These are phyloP conservation scores for Adansonia grandidieri DNA, from an alignment of 441 rosid species.

Conservation along the genomic window DNA sequence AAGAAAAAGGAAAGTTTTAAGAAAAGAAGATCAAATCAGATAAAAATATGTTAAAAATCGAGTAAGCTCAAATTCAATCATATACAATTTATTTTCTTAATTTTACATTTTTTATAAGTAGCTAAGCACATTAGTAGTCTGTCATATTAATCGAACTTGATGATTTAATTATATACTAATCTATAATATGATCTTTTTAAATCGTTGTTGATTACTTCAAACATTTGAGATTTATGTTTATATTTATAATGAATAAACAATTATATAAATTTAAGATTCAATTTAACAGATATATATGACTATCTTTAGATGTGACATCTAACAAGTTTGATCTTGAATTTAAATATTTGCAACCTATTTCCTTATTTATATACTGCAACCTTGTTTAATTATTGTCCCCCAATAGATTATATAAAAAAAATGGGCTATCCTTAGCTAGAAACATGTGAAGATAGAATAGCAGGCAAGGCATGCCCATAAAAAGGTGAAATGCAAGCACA, in stretches of 20 bases:
- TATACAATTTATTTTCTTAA: not conserved
- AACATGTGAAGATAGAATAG: constrained; percentile 24
- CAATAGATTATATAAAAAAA: not conserved
- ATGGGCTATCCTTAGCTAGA: not conserved
- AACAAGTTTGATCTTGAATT: not conserved
- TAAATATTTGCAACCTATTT: not conserved
- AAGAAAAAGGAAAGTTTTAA: not conserved
- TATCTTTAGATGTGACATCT: too few relatives aligned
- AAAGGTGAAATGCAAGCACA: constrained; percentile 2
- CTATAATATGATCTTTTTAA: not conserved
- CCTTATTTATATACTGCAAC: not conserved
- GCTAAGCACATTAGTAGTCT: not conserved
- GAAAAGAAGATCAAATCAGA: not conserved
- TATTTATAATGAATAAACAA: too few relatives aligned
- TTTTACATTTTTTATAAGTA: not conserved
- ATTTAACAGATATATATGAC: too few relatives aligned
- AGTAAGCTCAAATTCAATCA: not conserved
- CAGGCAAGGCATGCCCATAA: constrained; percentile 7
- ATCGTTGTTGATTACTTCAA: not conserved
- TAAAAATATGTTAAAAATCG: not conserved
- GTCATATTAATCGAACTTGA: not conserved
- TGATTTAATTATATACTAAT: not conserved
- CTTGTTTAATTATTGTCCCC: not conserved
- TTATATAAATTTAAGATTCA: too few relatives aligned
- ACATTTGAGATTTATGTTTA: not conserved